Evolutionary conservation across 352 stramenopile genomes (phyloP), one percentile per base, ranked within the genome.

Genomic region (Pythium coloratum): DNA sequence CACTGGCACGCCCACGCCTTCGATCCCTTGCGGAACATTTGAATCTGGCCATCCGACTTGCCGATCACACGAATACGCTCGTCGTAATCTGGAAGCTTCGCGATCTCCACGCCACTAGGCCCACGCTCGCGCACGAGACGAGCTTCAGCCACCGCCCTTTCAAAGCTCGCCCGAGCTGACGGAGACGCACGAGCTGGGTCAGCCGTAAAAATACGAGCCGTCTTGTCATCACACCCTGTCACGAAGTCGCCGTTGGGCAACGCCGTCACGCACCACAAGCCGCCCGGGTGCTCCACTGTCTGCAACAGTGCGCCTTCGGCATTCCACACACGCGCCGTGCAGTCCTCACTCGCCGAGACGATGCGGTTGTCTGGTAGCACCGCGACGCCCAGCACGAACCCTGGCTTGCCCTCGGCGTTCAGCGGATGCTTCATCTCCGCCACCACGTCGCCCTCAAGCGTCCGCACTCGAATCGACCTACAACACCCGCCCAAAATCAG

Each of bases 1-100:
- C 96, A 99, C 73, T 99, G 95, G 18, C 96, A 98, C 16, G 96
- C 97, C 77, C 96, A 98, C 3, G 96, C 96, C 73, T 94, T 93
- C 42, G 79, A 84, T 62, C 86, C 84, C n/a, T 94, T 96, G 55
- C 97, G 91, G 75, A 99, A 99, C 71, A 99, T 93, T 74, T 98
- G 92, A 44, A 99, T 96, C 71, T 98, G 90, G 20, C 95, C 94
- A 69, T 98, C 95, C 3, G 89, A 97, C 26, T 77, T 91, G 34
- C 97, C 89, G 33, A 76, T 67, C 20, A 88, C 73, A 16, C 76
- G 72, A 28, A 78, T 82, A 42, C 95, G 88, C 59, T 94, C 75
- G 46, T 98, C 94, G 69, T 98, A 99, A 59, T 96, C 81, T 0
- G 94, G 92, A n/a, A 99, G 76, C 59, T 96, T 95, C 20, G 93